Conservation (phyloP, 768 basidiomycete species). For the Tylopilus rubrobrunneus region DNA sequence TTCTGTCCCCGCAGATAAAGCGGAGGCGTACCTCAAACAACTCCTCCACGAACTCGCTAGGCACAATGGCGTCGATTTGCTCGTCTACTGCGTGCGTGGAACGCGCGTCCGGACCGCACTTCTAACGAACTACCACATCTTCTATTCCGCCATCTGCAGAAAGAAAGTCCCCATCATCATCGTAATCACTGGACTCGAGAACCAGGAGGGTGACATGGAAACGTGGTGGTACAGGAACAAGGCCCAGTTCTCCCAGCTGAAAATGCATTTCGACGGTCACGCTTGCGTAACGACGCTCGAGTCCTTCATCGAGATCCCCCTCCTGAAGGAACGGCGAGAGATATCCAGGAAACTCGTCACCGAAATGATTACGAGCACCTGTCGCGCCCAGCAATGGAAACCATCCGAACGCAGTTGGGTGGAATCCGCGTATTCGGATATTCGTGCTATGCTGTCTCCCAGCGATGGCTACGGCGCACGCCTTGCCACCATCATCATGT, state of each 20-base stretch:
- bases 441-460: constrained; percentile 23
- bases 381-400: constrained; percentile 24
- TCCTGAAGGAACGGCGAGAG: constrained; percentile 17
- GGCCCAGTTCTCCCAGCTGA: constrained; percentile 15
- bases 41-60: constrained; percentile 35
- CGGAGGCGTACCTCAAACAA: constrained; percentile 27
- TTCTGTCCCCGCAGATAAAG: constrained; percentile 27
- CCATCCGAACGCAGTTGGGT: constrained; percentile 25
- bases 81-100: constrained; percentile 40
- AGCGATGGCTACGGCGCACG: constrained; percentile 1
- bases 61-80: constrained; percentile 37
- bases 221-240: constrained; percentile 30
- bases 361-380: constrained; percentile 18
- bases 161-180: constrained; percentile 37
- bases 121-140: constrained; percentile 37
- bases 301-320: constrained; percentile 12
- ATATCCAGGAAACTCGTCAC: constrained; percentile 20
- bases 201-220: constrained; percentile 32
- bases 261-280: constrained; percentile 29
- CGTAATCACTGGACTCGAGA: constrained; percentile 40
- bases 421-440: constrained; percentile 25
- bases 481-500: constrained; percentile 22
- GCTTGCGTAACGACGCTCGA: too few relatives aligned
- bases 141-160: constrained; percentile 38
- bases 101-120: constrained; percentile 33